Evolutionary conservation across 306 rosid genomes (phyloP).

Genomic region (Nissolia schottii): DNA sequence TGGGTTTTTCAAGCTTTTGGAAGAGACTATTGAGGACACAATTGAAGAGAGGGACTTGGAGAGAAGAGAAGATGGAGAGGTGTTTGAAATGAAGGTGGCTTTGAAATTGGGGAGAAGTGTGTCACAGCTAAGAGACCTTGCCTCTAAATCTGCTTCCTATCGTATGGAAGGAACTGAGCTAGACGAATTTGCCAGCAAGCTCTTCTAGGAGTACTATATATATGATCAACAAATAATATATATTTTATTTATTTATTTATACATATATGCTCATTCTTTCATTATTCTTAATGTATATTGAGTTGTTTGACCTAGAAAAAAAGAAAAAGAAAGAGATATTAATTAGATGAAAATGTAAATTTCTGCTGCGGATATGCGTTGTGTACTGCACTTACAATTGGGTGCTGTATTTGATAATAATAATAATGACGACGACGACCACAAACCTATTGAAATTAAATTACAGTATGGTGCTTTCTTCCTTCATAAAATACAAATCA

Average conservation of each 20-base stretch:
- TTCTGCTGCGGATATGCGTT: background rate
- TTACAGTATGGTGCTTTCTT: too few species aligned
- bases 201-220: too few species aligned
- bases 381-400: background rate
- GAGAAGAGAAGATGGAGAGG: constrained; percentile 53
- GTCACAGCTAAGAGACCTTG: constrained; percentile 46
- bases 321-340: background rate
- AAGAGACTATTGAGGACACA: constrained; percentile 35
- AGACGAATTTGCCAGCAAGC: constrained; percentile 52
- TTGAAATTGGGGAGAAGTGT: constrained; percentile 58
- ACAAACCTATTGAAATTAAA: too few species aligned
- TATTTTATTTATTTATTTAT: background rate
- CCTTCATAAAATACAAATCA: too few species aligned
- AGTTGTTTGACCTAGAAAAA: background rate
- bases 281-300: background rate
- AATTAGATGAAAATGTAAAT: background rate
- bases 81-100: constrained; percentile 53
- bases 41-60: constrained; percentile 47
- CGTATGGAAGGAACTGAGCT: constrained; percentile 23
- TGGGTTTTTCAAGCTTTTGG: constrained; percentile 45
- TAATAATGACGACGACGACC: background rate
- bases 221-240: background rate
- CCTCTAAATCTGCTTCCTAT: constrained; percentile 41
- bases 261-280: background rate
- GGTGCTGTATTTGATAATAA: too few species aligned